Conservation (phyloP, 2,329 filamentous ascomycete genomes). For the Aspergillus persii region DNA sequence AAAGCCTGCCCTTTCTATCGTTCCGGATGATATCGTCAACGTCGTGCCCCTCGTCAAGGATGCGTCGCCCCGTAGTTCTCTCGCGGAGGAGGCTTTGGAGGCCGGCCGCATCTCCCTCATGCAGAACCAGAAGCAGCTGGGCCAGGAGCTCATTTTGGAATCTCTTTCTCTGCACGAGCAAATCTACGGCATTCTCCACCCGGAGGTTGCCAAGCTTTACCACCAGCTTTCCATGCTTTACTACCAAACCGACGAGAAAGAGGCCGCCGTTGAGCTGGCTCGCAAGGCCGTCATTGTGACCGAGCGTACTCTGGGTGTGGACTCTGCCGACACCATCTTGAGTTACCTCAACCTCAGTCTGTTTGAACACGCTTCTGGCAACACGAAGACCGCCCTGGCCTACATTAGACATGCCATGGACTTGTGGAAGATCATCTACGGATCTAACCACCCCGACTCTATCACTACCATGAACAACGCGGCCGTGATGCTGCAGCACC, state of each 20-base stretch:
- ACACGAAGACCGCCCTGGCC: slow-evolving; percentile 80
- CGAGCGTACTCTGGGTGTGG: slow-evolving; percentile 88
- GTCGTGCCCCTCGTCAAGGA: slow-evolving; percentile 95
- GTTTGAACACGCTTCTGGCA: slow-evolving; percentile 88
- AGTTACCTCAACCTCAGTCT: slow-evolving; percentile 94
- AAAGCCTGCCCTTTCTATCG: slow-evolving; percentile 63
- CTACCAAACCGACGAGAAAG: slow-evolving; percentile 97
- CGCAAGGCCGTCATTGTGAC: slow-evolving; percentile 96
- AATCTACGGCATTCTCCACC: slow-evolving; percentile 95
- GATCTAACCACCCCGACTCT: slow-evolving; percentile 87
- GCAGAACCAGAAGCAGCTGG: slow-evolving; percentile 91
- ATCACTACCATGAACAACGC: slow-evolving; percentile 99
- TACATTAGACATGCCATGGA: slow-evolving; percentile 92
- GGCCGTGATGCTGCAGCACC: slow-evolving; percentile 94
- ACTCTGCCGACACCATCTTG: slow-evolving; percentile 89
- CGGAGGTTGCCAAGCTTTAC: slow-evolving; percentile 93
- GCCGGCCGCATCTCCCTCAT: slow-evolving; percentile 94
- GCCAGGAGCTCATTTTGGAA: slow-evolving; percentile 93
- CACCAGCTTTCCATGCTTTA: slow-evolving; percentile 94
- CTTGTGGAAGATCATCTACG: slow-evolving; percentile 97
- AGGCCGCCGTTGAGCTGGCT: slow-evolving; percentile 88
- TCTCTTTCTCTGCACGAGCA: slow-evolving; percentile 95
- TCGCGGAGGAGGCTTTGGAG: slow-evolving; percentile 94
- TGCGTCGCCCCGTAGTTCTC: slow-evolving; percentile 80
- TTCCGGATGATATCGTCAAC: slow-evolving; percentile 82